phyloP scores from a whole-genome alignment of 2,329 filamentous ascomycete genomes.

The Metarhizium anisopliae region DNA sequence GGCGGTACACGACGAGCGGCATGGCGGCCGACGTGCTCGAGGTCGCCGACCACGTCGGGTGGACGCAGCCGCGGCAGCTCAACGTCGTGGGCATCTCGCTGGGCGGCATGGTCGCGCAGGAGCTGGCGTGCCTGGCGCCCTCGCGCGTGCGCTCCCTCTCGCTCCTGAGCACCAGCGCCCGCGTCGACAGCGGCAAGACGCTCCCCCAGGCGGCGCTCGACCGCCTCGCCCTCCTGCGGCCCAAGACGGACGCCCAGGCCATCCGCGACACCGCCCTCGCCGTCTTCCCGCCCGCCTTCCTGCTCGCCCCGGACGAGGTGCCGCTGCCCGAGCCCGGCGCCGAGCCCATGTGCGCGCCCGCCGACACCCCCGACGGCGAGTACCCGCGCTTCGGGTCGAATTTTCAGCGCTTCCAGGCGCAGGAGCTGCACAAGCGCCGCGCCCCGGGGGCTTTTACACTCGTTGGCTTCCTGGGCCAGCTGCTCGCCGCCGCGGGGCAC shows the following conservation, averaged over 20 bases:
- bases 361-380: conserved; percentile 14
- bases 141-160: conserved; percentile 44
- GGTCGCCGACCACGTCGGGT: conserved; percentile 59
- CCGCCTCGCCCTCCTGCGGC: conserved; percentile 50
- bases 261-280: conserved; percentile 55
- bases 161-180: conserved; percentile 53
- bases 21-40: conserved; percentile 77
- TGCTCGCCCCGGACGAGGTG: conserved; percentile 46
- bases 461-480: conserved; percentile 65
- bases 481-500: conserved; percentile 73
- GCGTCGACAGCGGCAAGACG: conserved; percentile 51
- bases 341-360: conserved; percentile 30
- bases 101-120: conserved; percentile 89
- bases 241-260: conserved; percentile 59
- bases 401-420: conserved; percentile 73
- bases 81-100: conserved; percentile 74
- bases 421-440: conserved; percentile 64
- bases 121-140: conserved; percentile 52
- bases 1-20: conserved; percentile 71
- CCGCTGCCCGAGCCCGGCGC: conserved; percentile 36
- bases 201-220: conserved; percentile 56
- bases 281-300: conserved; percentile 58
- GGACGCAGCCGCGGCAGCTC: conserved; percentile 43
- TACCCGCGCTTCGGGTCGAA: conserved; percentile 61
- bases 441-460: conserved; percentile 52